Percentiles rank a stretch among this genome's conserved stretches.
Evolutionary conservation across 148 eudicot species (phyloP).

Genomic region (Chenopodium album): DNA sequence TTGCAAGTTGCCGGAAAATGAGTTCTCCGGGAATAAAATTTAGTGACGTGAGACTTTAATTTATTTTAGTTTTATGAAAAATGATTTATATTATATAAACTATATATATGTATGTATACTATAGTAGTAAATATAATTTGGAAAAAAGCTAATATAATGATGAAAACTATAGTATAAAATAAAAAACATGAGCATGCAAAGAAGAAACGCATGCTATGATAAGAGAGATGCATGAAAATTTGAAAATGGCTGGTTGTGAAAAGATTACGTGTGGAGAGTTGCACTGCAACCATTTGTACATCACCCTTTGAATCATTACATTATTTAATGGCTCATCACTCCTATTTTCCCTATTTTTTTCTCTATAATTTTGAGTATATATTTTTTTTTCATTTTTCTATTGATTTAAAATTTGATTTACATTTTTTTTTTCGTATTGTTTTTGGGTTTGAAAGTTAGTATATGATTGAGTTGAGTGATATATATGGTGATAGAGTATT

Average conservation of each 20-base stretch:
- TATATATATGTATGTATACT: too few relatives aligned
- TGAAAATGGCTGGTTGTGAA: slow-evolving; percentile 18
- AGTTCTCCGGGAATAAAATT: slow-evolving; percentile 11
- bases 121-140: not conserved
- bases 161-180: not conserved
- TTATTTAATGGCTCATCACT: slow-evolving; percentile 6
- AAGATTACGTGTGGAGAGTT: slow-evolving; percentile 35
- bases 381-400: not conserved
- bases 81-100: not conserved
- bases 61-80: not conserved
- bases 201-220: slow-evolving; percentile 20
- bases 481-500: too few relatives aligned
- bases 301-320: slow-evolving; percentile 29
- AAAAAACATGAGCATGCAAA: slow-evolving; percentile 10
- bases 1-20: slow-evolving; percentile 21
- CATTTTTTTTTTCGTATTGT: too few relatives aligned
- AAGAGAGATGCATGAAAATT: not conserved
- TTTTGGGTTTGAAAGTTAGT: too few relatives aligned
- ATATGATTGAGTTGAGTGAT: too few relatives aligned
- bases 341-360: not conserved
- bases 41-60: slow-evolving; percentile 16
- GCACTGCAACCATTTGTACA: slow-evolving; percentile 22
- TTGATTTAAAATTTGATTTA: not conserved
- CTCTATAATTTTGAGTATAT: not conserved
- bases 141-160: not conserved